Evolutionary conservation across 257 asterid species (phyloP).

Genomic region (Gardenia jasminoides): DNA sequence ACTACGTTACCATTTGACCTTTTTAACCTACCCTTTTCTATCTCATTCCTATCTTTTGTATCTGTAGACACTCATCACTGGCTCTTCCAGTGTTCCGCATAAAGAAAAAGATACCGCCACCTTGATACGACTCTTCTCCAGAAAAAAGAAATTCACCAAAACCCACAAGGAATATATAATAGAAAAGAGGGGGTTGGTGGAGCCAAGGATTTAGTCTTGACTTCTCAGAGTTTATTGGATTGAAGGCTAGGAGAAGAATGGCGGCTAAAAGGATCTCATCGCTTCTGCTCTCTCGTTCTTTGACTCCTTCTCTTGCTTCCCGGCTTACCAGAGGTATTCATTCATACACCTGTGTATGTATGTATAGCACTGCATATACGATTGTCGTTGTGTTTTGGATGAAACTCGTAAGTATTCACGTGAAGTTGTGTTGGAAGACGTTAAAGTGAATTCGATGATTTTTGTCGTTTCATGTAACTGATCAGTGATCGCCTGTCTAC

Average conservation of each 20-base stretch:
- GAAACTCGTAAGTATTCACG: neutral
- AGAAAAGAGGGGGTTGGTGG: too few species aligned
- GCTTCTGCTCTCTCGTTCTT: conserved; percentile 46
- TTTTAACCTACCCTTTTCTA: neutral
- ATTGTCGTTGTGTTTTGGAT: neutral
- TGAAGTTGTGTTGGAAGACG: conserved; percentile 2
- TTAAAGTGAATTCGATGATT: neutral
- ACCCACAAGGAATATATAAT: too few species aligned
- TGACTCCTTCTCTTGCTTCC: conserved; percentile 20
- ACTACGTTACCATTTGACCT: neutral
- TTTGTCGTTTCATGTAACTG: conserved; percentile 1
- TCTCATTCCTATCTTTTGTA: too few species aligned
- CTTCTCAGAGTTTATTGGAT: too few species aligned
- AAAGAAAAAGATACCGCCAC: too few species aligned
- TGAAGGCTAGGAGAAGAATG: conserved; percentile 28
- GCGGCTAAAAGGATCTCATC: conserved; percentile 70
- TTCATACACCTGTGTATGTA: neutral
- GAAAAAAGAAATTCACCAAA: too few species aligned
- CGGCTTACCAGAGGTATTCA: conserved; percentile 25
- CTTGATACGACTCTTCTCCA: too few species aligned
- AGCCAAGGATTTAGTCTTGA: too few species aligned
- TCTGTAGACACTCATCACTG: too few species aligned
- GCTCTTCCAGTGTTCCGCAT: too few species aligned
- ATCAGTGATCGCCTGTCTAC: neutral
- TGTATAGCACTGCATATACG: neutral